Evolutionary conservation across 495 filamentous ascomycete species (phyloP).

Genomic region (Mytilinidion resinicola): DNA sequence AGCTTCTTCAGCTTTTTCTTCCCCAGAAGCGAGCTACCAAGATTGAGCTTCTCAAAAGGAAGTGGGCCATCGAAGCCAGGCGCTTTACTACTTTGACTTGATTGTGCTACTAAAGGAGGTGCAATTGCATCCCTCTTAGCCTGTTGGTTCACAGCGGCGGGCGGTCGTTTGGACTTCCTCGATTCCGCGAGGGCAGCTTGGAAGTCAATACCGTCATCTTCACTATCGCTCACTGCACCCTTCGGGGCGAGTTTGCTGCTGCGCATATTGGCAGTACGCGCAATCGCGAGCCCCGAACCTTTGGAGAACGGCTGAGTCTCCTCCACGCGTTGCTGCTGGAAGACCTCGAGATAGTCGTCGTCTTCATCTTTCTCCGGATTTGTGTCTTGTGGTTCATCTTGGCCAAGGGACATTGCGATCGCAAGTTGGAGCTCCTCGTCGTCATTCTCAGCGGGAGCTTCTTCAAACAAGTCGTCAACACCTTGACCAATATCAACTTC

Average conservation of each 20-base stretch:
- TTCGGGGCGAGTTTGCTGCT: slow-evolving; percentile 49
- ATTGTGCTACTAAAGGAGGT: slow-evolving; percentile 11
- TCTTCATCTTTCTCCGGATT: slow-evolving; percentile 33
- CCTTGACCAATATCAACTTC: slow-evolving; percentile 19
- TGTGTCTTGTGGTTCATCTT: slow-evolving; percentile 26
- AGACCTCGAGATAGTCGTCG: slow-evolving; percentile 36
- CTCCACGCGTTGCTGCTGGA: slow-evolving; percentile 48
- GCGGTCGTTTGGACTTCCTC: slow-evolving; percentile 36
- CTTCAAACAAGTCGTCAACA: slow-evolving; percentile 40
- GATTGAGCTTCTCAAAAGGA: slow-evolving; percentile 80
- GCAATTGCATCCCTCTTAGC: not conserved
- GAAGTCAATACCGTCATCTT: slow-evolving; percentile 56
- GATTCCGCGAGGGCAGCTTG: slow-evolving; percentile 51
- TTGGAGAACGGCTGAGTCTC: slow-evolving; percentile 47
- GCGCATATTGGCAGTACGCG: slow-evolving; percentile 57
- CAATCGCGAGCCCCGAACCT: slow-evolving; percentile 52
- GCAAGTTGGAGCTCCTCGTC: slow-evolving; percentile 76
- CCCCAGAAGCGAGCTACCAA: slow-evolving; percentile 53
- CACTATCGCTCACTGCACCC: slow-evolving; percentile 37
- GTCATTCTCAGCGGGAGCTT: slow-evolving; percentile 29
- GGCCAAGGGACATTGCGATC: slow-evolving; percentile 70
- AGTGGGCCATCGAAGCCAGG: slow-evolving; percentile 70
- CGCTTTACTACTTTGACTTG: slow-evolving; percentile 32
- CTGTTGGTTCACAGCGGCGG: slow-evolving; percentile 9
- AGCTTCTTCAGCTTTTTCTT: slow-evolving; percentile 41